These are phyloP conservation scores for Coemansia sp. DNA, from an alignment of 192 early-diverging fungal species.

Conservation along the genomic window DNA sequence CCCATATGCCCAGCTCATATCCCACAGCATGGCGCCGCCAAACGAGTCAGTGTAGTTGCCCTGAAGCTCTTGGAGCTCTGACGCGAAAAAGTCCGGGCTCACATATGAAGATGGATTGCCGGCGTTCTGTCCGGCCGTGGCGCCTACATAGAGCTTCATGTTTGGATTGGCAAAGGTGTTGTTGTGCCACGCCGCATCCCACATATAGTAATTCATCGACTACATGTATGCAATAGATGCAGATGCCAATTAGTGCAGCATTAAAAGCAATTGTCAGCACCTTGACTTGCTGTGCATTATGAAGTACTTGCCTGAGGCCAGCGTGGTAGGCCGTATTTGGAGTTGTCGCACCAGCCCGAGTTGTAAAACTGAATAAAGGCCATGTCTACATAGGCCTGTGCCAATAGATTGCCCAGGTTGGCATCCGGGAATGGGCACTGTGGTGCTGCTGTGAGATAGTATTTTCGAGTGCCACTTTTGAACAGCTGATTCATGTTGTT, in stretches of 20 bases:
- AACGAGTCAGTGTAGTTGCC: slow-evolving; percentile 49
- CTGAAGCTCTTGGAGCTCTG: slow-evolving; percentile 40
- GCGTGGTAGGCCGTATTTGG: slow-evolving; percentile 44
- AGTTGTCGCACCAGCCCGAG: slow-evolving; percentile 62
- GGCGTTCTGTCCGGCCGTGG: slow-evolving; percentile 55
- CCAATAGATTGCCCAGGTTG: slow-evolving; percentile 58
- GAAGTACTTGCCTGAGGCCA: slow-evolving; percentile 42
- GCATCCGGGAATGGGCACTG: slow-evolving; percentile 74
- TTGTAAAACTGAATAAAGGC: slow-evolving; percentile 81
- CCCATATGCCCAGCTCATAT: slow-evolving; percentile 53
- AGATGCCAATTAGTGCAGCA: not conserved
- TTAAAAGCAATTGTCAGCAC: not conserved
- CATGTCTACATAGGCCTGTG: slow-evolving; percentile 63
- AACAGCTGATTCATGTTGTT: slow-evolving; percentile 57
- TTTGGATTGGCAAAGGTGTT: slow-evolving; percentile 56
- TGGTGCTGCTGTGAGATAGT: slow-evolving; percentile 67
- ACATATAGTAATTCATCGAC: slow-evolving; percentile 55
- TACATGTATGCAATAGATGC: slow-evolving; percentile 8
- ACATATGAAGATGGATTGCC: slow-evolving; percentile 54
- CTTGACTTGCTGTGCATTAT: not conserved
- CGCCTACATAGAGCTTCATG: slow-evolving; percentile 59
- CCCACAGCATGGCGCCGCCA: slow-evolving; percentile 75
- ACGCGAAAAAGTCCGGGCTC: slow-evolving; percentile 43
- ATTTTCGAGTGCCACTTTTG: slow-evolving; percentile 47
- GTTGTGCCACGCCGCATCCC: slow-evolving; percentile 60